Base-by-base conservation (phyloP, 2,329 filamentous ascomycete species). In the Colletotrichum simmondsii region DNA sequence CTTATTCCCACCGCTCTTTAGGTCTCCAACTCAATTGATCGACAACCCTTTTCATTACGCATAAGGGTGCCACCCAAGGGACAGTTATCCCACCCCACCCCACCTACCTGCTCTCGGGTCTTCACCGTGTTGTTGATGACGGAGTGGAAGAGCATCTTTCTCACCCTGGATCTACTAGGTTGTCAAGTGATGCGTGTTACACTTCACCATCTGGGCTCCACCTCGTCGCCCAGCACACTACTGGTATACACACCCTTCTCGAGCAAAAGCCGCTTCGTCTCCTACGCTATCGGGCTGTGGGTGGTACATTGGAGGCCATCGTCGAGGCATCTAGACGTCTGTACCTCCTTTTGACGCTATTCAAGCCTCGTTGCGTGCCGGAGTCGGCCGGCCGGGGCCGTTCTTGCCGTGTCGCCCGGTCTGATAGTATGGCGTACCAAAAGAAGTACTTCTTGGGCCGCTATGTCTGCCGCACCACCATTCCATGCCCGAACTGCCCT, bases 1-100 rank as follows among this genome's bases (percentile, higher is more conserved):
- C 37, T 46, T 62, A 22, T 30, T 35, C 42, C 68, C 65, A 68
- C 69, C 65, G 58, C 65, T 58, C 52, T 68, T 68, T 63, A n/a
- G 35, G 19, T 24, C 59, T 57, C 16, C 37, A 30, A 58, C 49
- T 58, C 49, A 57, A n/a, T 42, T 30, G 28, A 52, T 24, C 64
- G 57, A 19, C 37, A 37, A 46, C 37, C 67, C 30, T 32, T 35
- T 58, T 49, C 28, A 49, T 65, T 49, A n/a, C 42, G 42, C 42
- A 49, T 49, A 49, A 49, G 16, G 8, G 42, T 49, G 19, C 7
- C 42, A 49, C 11, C 42, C 42, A 19, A 49, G 16, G 42, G 19
- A 49, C 19, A 49, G 42, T 19, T 24, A 56, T 30, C 22, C 54
- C 54, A 30, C 54, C 42, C 46, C 42, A 30, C 63, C n/a, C 28